Evolutionary conservation across 2,329 filamentous ascomycete genomes (phyloP).

Genomic region (Didymella lethalis): DNA sequence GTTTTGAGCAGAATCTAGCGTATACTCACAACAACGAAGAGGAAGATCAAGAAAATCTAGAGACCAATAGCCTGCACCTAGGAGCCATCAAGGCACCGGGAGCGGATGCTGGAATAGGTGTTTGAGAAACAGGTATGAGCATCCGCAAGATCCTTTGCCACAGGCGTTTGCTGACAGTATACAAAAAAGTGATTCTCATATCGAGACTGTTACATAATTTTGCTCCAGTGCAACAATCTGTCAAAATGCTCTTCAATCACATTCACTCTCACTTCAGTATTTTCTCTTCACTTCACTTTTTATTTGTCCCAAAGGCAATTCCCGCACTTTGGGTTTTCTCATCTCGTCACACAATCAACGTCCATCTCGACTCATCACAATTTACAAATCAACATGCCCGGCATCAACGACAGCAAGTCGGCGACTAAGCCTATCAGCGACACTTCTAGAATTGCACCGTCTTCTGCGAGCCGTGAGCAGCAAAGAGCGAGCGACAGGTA

Average conservation of each 20-base stretch:
- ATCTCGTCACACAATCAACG: not conserved
- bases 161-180: not conserved
- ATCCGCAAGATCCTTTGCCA: too few relatives aligned
- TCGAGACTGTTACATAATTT: not conserved
- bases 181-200: not conserved
- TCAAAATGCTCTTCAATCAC: not conserved
- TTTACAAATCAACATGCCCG: not conserved
- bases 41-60: not conserved
- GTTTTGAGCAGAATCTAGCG: not conserved
- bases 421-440: not conserved
- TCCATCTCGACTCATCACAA: not conserved
- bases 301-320: not conserved
- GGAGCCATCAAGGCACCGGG: constrained; percentile 16
- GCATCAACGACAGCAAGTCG: constrained; percentile 1
- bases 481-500: not conserved
- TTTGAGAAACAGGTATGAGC: not conserved
- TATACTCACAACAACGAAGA: not conserved
- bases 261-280: not conserved
- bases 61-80: constrained; percentile 2
- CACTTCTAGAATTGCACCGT: not conserved
- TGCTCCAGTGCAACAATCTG: not conserved
- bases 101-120: not conserved
- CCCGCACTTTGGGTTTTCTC: too few relatives aligned
- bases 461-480: not conserved
- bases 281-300: not conserved